Conservation (phyloP, 306 rosid species). For the Purshia tridentata region DNA sequence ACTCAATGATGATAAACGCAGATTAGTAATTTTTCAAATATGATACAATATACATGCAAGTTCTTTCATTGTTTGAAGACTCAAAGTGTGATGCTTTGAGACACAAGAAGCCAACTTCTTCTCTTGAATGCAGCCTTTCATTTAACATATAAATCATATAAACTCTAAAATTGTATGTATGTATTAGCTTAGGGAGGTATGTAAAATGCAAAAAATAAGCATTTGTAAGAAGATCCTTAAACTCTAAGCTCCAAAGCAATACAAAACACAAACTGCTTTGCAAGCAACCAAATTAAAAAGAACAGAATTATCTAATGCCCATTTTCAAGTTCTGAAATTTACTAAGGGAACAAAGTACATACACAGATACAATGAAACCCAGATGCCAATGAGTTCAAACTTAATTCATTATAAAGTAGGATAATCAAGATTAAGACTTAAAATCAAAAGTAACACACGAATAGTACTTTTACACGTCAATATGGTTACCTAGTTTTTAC, state of each 20-base stretch:
- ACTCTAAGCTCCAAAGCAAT: background rate
- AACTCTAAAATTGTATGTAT: background rate
- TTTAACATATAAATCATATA: background rate
- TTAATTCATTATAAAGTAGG: background rate
- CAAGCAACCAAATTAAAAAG: background rate
- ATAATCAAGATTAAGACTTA: background rate
- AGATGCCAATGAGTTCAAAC: background rate
- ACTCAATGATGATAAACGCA: background rate
- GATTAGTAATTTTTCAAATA: background rate
- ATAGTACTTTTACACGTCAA: background rate
- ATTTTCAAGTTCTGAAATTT: background rate
- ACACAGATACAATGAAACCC: conserved; percentile 1
- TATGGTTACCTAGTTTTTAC: background rate
- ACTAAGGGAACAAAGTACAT: background rate
- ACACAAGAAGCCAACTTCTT: background rate
- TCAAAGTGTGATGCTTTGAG: background rate
- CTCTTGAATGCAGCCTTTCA: background rate
- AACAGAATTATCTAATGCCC: background rate
- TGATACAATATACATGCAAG: background rate
- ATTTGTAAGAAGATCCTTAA: background rate
- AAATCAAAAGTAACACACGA: background rate
- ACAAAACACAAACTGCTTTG: background rate
- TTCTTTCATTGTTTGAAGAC: background rate
- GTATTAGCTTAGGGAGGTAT: background rate
- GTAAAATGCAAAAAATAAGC: background rate